A percentile compares a stretch with the other conserved stretches of the same genome.
Conservation (phyloP, 1,284 basidiomycete genomes). For the Cutaneotrichosporon dermatis region DNA sequence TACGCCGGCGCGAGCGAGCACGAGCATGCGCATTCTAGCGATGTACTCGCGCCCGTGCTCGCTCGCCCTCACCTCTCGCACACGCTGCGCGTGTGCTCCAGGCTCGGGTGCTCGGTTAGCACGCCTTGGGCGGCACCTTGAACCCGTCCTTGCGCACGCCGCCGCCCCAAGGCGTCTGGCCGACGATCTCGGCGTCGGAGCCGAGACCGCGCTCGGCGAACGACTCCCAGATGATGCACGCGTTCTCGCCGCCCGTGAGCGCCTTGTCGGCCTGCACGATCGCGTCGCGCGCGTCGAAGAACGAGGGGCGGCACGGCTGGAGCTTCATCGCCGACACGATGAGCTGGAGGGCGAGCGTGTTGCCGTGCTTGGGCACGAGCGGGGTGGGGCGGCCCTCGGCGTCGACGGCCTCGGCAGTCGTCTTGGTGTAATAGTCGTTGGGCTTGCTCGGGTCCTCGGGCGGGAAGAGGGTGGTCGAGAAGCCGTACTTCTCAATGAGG, state of each 20-base stretch:
- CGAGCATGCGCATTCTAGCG: too few species aligned
- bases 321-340: slow-evolving; percentile 90
- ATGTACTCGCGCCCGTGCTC: too few species aligned
- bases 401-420: slow-evolving; percentile 32
- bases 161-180: slow-evolving; percentile 90
- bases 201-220: slow-evolving; percentile 82
- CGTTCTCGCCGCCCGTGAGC: slow-evolving; percentile 87
- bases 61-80: too few species aligned
- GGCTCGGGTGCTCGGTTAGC: too few species aligned
- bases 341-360: slow-evolving; percentile 80
- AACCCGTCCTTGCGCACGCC: slow-evolving; percentile 58
- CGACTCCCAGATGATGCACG: slow-evolving; percentile 80
- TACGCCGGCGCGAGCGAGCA: too few species aligned
- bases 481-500: slow-evolving; percentile 76
- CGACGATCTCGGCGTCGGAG: slow-evolving; percentile 64
- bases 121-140: slow-evolving; percentile 26
- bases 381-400: slow-evolving; percentile 54
- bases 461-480: slow-evolving; percentile 72
- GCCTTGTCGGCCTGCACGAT: slow-evolving; percentile 89
- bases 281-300: slow-evolving; percentile 88
- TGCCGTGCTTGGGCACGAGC: slow-evolving; percentile 84
- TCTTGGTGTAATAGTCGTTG: slow-evolving; percentile 64
- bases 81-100: too few species aligned
- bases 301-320: slow-evolving; percentile 82
- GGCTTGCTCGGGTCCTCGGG: slow-evolving; percentile 52